Evolutionary conservation across 352 stramenopile genomes (phyloP).

Genomic region (Elongisporangium prolatum): DNA sequence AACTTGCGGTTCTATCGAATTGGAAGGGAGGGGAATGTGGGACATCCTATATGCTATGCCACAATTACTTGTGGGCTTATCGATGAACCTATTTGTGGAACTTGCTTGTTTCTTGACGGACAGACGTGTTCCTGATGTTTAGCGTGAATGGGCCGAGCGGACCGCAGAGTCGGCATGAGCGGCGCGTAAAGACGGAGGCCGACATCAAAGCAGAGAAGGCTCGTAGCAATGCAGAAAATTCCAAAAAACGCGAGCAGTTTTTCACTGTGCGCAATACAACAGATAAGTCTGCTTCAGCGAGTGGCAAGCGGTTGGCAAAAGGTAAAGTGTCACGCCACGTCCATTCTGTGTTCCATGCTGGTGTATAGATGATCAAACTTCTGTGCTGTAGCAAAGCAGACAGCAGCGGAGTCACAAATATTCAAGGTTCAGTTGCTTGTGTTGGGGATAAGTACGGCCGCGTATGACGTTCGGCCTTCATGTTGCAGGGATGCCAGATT

Average conservation of each 20-base stretch:
- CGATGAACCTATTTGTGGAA: conserved; percentile 1
- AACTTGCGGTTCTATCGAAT: background rate
- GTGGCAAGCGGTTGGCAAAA: background rate
- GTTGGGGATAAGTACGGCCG: background rate
- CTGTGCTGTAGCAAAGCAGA: conserved; percentile 8
- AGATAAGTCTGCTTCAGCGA: background rate
- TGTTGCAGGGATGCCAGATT: conserved; percentile 59
- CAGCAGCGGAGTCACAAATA: conserved; percentile 22
- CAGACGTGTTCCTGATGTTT: conserved; percentile 39
- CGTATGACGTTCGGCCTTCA: background rate
- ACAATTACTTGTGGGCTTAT: background rate
- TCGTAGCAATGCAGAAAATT: conserved; percentile 18
- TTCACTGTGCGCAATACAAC: conserved; percentile 16
- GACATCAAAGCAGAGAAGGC: conserved; percentile 15
- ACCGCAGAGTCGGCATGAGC: conserved; percentile 52
- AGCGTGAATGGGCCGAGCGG: conserved; percentile 71
- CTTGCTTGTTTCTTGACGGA: conserved; percentile 6
- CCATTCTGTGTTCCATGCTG: background rate
- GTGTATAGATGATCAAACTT: background rate
- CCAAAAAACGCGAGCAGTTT: conserved; percentile 35
- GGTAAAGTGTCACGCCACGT: background rate
- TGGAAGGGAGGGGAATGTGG: background rate
- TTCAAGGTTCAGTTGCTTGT: conserved; percentile 34
- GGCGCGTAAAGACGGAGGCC: conserved; percentile 26
- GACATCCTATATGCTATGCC: background rate